A percentile compares a stretch with the other conserved stretches of the same genome.
These are phyloP conservation scores for Podaxis mareebaensis DNA, from an alignment of 768 basidiomycete genomes.

Conservation along the genomic window DNA sequence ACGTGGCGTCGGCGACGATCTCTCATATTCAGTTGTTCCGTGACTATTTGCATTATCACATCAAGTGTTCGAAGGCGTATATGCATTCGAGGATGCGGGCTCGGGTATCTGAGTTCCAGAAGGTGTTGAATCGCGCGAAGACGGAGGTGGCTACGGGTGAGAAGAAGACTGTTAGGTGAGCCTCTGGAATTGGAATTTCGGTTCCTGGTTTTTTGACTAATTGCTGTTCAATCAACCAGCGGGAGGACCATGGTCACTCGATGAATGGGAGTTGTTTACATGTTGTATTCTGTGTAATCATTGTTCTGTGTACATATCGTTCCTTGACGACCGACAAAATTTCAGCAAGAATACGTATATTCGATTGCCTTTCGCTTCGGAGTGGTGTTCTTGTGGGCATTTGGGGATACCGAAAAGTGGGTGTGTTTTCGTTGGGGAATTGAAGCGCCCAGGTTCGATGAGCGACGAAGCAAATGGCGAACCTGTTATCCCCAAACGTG, in stretches of 20 bases:
- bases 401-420: background rate
- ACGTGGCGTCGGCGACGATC: constrained; percentile 74
- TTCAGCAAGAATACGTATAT: background rate
- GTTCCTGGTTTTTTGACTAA: constrained; percentile 16
- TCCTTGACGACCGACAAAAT: background rate
- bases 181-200: constrained; percentile 18
- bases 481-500: no score
- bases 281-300: background rate
- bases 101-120: constrained; percentile 93
- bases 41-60: constrained; percentile 99
- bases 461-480: no score
- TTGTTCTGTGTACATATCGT: background rate
- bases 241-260: constrained; percentile 60
- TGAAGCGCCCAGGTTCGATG: background rate
- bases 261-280: constrained; percentile 26
- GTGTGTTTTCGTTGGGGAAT: background rate
- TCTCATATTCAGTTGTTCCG: constrained; percentile 97
- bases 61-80: constrained; percentile 98
- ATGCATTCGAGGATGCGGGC: constrained; percentile 98
- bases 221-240: constrained; percentile 29
- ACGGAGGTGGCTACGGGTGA: constrained; percentile 81
- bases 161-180: constrained; percentile 89
- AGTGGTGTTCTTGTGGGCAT: background rate
- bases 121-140: constrained; percentile 94
- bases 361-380: background rate